Percentiles rank a stretch among this genome's conserved stretches.
Conservation (phyloP, 2,329 filamentous ascomycete genomes). For the Claviceps fusiformis region DNA sequence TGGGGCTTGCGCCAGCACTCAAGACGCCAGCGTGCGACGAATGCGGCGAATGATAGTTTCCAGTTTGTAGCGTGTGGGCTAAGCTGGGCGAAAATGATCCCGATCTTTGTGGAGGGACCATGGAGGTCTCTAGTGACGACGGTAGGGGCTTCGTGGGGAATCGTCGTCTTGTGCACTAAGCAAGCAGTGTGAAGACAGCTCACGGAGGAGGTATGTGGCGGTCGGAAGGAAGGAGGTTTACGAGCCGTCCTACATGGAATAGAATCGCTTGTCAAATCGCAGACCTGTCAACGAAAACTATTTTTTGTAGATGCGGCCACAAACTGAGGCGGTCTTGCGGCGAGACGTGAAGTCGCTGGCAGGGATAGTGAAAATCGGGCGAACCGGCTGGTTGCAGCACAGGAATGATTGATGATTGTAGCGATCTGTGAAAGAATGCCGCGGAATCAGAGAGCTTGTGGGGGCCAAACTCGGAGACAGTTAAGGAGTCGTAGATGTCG, state of each 20-base stretch:
- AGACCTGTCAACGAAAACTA: background rate
- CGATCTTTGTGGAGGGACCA: constrained; percentile 47
- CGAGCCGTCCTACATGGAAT: constrained; percentile 22
- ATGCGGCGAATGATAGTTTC: constrained; percentile 41
- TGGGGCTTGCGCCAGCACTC: constrained; percentile 47
- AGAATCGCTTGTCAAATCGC: constrained; percentile 5
- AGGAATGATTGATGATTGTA: background rate
- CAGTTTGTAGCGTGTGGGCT: constrained; percentile 43
- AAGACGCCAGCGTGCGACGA: constrained; percentile 41
- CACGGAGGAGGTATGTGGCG: constrained; percentile 14
- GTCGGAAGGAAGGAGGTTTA: constrained; percentile 13
- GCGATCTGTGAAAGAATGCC: constrained; percentile 9
- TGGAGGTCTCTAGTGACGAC: constrained; percentile 30
- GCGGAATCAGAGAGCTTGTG: constrained; percentile 13
- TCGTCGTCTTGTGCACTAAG: constrained; percentile 22
- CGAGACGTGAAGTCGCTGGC: background rate
- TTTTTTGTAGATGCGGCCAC: background rate
- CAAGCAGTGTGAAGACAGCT: constrained; percentile 19
- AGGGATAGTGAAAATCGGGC: background rate
- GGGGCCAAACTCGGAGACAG: constrained; percentile 9
- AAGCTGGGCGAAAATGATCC: constrained; percentile 52
- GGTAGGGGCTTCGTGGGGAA: constrained; percentile 18
- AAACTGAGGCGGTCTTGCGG: background rate
- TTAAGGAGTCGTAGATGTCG: constrained; percentile 9
- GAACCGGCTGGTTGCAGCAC: background rate